phyloP scores from a whole-genome alignment of 257 asterid genomes.

The Plantago major region DNA sequence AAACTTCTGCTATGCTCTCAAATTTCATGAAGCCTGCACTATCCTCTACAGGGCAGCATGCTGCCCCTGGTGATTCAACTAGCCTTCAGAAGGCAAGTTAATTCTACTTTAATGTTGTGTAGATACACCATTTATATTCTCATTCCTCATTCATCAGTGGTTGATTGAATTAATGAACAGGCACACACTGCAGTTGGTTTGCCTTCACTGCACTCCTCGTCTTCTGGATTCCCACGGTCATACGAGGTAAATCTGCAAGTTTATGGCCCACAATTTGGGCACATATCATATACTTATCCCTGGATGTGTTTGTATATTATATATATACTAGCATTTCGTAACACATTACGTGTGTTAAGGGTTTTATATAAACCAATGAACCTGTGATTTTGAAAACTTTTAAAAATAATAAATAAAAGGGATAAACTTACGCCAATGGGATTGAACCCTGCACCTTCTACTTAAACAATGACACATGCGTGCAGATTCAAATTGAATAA shows the following conservation, averaged over 20 bases:
- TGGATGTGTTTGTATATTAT: neutral
- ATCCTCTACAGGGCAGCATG: conserved; percentile 49
- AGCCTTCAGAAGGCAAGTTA: conserved; percentile 71
- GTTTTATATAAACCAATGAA: too few species aligned
- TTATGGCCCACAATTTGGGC: conserved; percentile 17
- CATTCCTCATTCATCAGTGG: neutral
- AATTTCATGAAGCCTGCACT: conserved; percentile 56
- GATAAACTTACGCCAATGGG: too few species aligned
- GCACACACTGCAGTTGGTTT: conserved; percentile 45
- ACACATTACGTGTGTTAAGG: too few species aligned
- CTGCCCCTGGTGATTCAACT: conserved; percentile 42
- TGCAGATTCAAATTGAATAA: too few species aligned
- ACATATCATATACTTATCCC: too few species aligned
- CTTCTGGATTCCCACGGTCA: conserved; percentile 63
- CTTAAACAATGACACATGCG: too few species aligned
- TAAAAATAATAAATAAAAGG: too few species aligned
- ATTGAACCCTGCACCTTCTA: too few species aligned
- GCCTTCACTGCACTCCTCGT: conserved; percentile 44
- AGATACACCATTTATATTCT: neutral
- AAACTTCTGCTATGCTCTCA: conserved; percentile 36
- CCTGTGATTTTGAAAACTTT: too few species aligned
- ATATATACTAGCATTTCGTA: too few species aligned
- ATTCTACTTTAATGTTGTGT: neutral
- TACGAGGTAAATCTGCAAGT: conserved; percentile 75
- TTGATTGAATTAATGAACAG: conserved; percentile 40